phyloP scores from a whole-genome alignment of 805 yeast species.

The Torulaspora delbrueckii region DNA sequence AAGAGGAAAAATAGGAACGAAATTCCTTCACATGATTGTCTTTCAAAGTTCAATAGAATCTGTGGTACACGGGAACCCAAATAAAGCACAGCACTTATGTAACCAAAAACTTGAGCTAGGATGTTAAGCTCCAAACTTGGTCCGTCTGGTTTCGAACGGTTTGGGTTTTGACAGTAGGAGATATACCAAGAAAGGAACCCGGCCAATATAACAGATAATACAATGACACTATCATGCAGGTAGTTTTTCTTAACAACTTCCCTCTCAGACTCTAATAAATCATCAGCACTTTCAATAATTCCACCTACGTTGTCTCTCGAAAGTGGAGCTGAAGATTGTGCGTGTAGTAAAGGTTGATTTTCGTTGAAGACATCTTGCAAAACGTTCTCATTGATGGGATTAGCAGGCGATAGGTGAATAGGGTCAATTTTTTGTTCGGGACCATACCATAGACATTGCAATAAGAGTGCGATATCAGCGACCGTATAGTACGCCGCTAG shows the following conservation, averaged over 20 bases:
- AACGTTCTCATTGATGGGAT: conserved; percentile 72
- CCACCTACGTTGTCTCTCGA: conserved; percentile 7
- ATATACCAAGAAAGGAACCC: conserved; percentile 89
- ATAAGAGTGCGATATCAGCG: conserved; percentile 78
- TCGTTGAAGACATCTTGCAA: conserved; percentile 43
- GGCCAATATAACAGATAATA: conserved; percentile 59
- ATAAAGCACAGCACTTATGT: conserved; percentile 65
- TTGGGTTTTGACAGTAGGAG: conserved; percentile 47
- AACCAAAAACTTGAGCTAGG: conserved; percentile 83
- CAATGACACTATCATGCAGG: conserved; percentile 46
- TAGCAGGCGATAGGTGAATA: conserved; percentile 82
- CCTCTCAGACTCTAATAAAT: conserved; percentile 11
- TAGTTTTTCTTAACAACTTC: conserved; percentile 22
- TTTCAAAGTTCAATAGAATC: conserved; percentile 71
- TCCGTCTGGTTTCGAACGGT: conserved; percentile 12
- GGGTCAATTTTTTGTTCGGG: conserved; percentile 54
- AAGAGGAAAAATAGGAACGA: conserved; percentile 89
- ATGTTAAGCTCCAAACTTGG: conserved; percentile 59
- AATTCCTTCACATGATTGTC: conserved; percentile 93
- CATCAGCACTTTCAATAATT: conserved; percentile 9
- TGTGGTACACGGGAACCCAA: conserved; percentile 92
- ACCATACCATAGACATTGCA: conserved; percentile 81
- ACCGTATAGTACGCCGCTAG: conserved; percentile 88
- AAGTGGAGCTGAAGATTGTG: conserved; percentile 2
- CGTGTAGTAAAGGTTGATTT: conserved; percentile 27